Conservation (phyloP, 805 yeast genomes). For the Metschnikowia picachoensis region DNA sequence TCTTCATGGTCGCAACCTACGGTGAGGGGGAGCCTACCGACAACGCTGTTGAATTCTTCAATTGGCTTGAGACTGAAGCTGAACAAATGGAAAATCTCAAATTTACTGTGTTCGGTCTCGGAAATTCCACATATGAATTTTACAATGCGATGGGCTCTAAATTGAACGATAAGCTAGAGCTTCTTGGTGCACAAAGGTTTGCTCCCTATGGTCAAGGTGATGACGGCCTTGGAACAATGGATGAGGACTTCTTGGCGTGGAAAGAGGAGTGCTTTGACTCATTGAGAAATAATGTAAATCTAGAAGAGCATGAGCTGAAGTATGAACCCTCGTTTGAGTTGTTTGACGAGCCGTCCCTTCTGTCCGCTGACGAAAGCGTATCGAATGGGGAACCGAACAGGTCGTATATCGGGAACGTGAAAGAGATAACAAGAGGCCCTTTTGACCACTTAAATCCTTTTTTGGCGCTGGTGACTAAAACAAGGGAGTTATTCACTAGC, state of each 20-base stretch:
- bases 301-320: conserved; percentile 74
- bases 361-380: conserved; percentile 29
- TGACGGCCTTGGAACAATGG: conserved; percentile 91
- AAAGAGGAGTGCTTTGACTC: conserved; percentile 71
- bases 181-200: conserved; percentile 68
- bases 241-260: conserved; percentile 93
- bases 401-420: conserved; percentile 29
- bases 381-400: conserved; percentile 79
- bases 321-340: conserved; percentile 68
- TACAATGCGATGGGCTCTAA: conserved; percentile 79
- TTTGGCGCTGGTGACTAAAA: conserved; percentile 57
- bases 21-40: conserved; percentile 99
- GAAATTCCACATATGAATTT: conserved; percentile 91
- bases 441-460: conserved; percentile 80
- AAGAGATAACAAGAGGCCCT: conserved; percentile 58
- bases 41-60: conserved; percentile 78
- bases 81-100: conserved; percentile 54
- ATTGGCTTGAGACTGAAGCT: conserved; percentile 54
- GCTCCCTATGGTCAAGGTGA: conserved; percentile 90
- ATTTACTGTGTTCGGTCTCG: conserved; percentile 83
- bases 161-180: conserved; percentile 46
- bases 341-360: conserved; percentile 31
- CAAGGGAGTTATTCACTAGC: conserved; percentile 70
- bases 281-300: conserved; percentile 57
- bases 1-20: conserved; percentile 83